Conservation (phyloP, 352 stramenopile species). For the Peronospora farinosa region DNA sequence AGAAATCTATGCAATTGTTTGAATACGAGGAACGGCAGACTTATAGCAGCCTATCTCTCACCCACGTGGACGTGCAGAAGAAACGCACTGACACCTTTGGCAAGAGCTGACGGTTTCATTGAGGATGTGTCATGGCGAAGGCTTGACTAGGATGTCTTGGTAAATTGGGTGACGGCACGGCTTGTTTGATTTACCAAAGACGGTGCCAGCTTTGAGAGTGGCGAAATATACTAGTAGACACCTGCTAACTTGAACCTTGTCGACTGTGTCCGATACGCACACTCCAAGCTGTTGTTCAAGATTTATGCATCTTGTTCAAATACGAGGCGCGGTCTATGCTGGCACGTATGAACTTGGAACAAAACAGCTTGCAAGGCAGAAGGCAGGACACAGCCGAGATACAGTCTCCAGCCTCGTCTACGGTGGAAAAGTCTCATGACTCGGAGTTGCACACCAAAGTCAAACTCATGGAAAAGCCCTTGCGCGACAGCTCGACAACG, state of each 20-base stretch:
- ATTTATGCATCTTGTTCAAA: constrained; percentile 17
- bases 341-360: constrained; percentile 16
- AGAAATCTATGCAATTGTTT: neutral
- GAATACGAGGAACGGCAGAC: neutral
- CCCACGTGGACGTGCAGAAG: constrained; percentile 24
- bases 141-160: constrained; percentile 9
- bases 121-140: constrained; percentile 20
- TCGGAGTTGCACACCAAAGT: constrained; percentile 6
- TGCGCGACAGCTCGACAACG: constrained; percentile 27
- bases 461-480: constrained; percentile 25
- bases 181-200: constrained; percentile 7
- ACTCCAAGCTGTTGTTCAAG: constrained; percentile 9
- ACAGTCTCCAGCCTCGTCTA: constrained; percentile 30
- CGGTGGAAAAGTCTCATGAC: constrained; percentile 18
- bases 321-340: constrained; percentile 2
- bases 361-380: constrained; percentile 30
- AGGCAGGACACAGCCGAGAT: constrained; percentile 22
- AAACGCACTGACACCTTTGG: constrained; percentile 23
- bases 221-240: constrained; percentile 28
- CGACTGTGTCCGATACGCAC: neutral
- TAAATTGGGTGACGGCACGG: neutral
- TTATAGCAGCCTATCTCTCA: constrained; percentile 18
- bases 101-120: constrained; percentile 20
- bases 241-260: constrained; percentile 11
- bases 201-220: constrained; percentile 2